Percentiles rank a stretch among this genome's conserved stretches.
Evolutionary conservation across 1,139 yeast species (phyloP).

Genomic region (Candida pseudoviswanathii): DNA sequence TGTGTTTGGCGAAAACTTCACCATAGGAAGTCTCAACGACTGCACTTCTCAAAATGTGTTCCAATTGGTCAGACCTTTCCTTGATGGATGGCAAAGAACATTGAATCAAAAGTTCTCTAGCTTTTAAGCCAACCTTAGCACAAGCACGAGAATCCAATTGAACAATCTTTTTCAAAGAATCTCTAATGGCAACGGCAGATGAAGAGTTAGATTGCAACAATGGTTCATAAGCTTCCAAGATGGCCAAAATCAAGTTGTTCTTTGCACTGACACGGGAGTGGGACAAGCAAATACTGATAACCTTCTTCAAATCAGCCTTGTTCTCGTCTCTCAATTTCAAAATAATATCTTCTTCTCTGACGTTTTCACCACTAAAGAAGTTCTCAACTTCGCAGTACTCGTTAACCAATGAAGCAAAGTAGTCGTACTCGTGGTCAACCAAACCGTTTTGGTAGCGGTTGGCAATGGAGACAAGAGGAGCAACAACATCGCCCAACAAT

Average conservation of each 20-base stretch:
- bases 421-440: constrained; percentile 78
- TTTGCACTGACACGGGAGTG: constrained; percentile 94
- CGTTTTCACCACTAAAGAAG: constrained; percentile 71
- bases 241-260: constrained; percentile 85
- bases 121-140: constrained; percentile 93
- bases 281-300: constrained; percentile 72
- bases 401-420: constrained; percentile 67
- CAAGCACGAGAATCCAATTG: constrained; percentile 88
- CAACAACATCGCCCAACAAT: constrained; percentile 58
- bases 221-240: constrained; percentile 80
- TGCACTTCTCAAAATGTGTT: constrained; percentile 89
- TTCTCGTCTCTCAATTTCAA: constrained; percentile 85
- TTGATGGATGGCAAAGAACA: constrained; percentile 94
- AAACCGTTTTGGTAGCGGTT: constrained; percentile 73
- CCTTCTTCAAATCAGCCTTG: constrained; percentile 73
- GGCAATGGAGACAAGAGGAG: constrained; percentile 75
- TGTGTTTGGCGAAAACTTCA: constrained; percentile 72
- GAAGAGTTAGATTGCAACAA: constrained; percentile 66
- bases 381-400: constrained; percentile 78
- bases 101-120: constrained; percentile 93
- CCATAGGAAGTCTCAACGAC: constrained; percentile 91
- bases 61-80: constrained; percentile 96
- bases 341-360: constrained; percentile 84
- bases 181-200: constrained; percentile 70
- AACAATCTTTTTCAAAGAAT: constrained; percentile 73